Base-by-base conservation (phyloP, 805 yeast species). In the Middelhovenomyces tepae region DNA sequence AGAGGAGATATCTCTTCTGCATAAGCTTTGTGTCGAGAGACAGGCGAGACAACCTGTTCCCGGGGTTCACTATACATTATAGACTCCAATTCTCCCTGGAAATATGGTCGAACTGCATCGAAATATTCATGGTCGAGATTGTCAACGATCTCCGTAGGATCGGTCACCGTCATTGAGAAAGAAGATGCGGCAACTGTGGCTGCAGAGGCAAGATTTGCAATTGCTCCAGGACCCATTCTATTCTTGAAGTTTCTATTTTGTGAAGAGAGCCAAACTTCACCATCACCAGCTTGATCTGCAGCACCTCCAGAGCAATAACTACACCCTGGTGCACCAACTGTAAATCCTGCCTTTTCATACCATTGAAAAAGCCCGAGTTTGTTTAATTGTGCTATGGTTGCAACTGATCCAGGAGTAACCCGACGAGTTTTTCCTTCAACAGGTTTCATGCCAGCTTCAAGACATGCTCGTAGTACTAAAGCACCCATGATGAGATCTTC, bases 181-280 rank as follows among this genome's bases (percentile, higher is more conserved):
- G 34, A 27, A 7, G 37, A 27, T 9, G 38, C 38, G 7, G 40
- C 40, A 4, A 37, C 40, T 9, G 38, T 34, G 4, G 35, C 38
- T 10, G 40, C 37, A 3, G 40, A 37, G 9, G 26, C 15, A 7
- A 37, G 24, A 21, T 37, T 37, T 11, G 22, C 40, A 16, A 34
- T 37, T 18, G 40, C 34, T 16, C 40, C 40, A 10, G 30, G 28
- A 11, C 40, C 40, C 40, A 36, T 36, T 7, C 40, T 20, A 16
- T 36, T 36, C 15, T 36, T 27, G 21, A 36, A 36, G 18, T 36
- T 36, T 6, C 40, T 22, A 23, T 36, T 36, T 16, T 36, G 40
- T 5, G 40, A 36, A 7, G 40, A 36, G 9, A 36, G 30, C 40
- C 40, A 36, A 10, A 33, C 37, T 24, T 36, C 40, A 11, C 37